A percentile compares a stretch with the other conserved stretches of the same genome.
Conservation (phyloP, 768 basidiomycete genomes). For the Mycena haematopus region DNA sequence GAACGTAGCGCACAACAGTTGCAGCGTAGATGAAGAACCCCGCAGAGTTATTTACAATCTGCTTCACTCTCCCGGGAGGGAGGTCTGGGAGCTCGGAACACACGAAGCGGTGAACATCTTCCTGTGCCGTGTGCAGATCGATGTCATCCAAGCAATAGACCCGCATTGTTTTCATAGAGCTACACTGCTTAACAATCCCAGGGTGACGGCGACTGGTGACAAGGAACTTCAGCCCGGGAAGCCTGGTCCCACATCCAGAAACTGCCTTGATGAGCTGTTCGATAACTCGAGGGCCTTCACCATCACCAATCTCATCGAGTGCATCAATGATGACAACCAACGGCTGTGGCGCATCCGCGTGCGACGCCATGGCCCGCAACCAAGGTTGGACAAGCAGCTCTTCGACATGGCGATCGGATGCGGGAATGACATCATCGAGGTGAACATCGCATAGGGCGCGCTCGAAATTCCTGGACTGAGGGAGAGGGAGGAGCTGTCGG, state of each 20-base stretch:
- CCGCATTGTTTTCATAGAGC: neutral
- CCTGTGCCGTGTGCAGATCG: neutral
- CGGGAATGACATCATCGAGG: neutral
- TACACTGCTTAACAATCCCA: neutral
- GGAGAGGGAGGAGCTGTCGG: constrained; percentile 1
- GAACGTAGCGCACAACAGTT: neutral
- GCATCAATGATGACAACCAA: neutral
- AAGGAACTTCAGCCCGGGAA: neutral
- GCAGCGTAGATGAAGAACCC: neutral
- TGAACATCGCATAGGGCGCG: neutral
- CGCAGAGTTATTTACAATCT: neutral
- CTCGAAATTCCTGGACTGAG: neutral
- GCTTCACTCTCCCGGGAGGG: neutral
- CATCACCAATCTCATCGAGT: neutral
- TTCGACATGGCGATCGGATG: neutral
- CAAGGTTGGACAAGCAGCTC: neutral
- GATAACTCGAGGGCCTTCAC: neutral
- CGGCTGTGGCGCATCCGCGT: neutral
- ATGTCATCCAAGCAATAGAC: neutral
- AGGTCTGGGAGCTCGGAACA: neutral
- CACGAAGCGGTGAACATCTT: neutral
- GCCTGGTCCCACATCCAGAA: neutral
- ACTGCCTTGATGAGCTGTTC: neutral
- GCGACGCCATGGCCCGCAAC: neutral
- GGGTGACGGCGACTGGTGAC: constrained; percentile 1